Evolutionary conservation across 805 yeast species (phyloP).

Genomic region (Saturnispora silvae): DNA sequence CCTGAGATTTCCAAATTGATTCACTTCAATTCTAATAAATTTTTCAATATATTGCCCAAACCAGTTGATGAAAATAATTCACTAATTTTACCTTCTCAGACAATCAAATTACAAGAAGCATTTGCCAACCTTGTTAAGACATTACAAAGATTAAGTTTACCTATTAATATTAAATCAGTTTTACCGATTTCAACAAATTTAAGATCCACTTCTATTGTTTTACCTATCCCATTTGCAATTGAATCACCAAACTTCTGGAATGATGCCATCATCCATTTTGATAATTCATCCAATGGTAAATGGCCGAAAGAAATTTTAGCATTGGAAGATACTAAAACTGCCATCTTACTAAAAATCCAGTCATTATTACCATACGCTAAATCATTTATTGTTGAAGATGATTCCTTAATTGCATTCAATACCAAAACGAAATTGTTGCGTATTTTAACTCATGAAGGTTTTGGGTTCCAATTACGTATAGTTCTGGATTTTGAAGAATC

Average conservation of each 20-base stretch:
- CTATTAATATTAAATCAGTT: slow-evolving; percentile 61
- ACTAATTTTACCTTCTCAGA: slow-evolving; percentile 31
- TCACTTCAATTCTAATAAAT: slow-evolving; percentile 30
- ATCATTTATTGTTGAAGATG: slow-evolving; percentile 56
- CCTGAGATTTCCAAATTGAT: slow-evolving; percentile 26
- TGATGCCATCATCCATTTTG: slow-evolving; percentile 77
- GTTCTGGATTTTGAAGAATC: slow-evolving; percentile 77
- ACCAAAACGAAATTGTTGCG: slow-evolving; percentile 46
- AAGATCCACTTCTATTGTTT: slow-evolving; percentile 63
- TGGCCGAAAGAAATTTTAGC: slow-evolving; percentile 94
- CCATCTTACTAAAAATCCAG: slow-evolving; percentile 64
- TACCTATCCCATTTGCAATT: slow-evolving; percentile 75
- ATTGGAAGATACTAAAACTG: slow-evolving; percentile 81
- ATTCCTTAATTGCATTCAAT: slow-evolving; percentile 52
- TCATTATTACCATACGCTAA: slow-evolving; percentile 21
- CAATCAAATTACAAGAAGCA: slow-evolving; percentile 26
- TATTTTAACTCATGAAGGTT: slow-evolving; percentile 81
- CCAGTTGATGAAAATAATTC: slow-evolving; percentile 38
- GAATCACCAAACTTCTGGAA: slow-evolving; percentile 71
- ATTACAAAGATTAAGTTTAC: slow-evolving; percentile 42
- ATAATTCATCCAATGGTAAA: slow-evolving; percentile 53
- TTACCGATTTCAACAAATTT: slow-evolving; percentile 66
- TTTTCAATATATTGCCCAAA: slow-evolving; percentile 44
- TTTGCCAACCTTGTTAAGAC: slow-evolving; percentile 40
- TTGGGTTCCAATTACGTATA: slow-evolving; percentile 68